Evolutionary conservation across 208 protist species (phyloP).

Genomic region (Porcisia hertigi): DNA sequence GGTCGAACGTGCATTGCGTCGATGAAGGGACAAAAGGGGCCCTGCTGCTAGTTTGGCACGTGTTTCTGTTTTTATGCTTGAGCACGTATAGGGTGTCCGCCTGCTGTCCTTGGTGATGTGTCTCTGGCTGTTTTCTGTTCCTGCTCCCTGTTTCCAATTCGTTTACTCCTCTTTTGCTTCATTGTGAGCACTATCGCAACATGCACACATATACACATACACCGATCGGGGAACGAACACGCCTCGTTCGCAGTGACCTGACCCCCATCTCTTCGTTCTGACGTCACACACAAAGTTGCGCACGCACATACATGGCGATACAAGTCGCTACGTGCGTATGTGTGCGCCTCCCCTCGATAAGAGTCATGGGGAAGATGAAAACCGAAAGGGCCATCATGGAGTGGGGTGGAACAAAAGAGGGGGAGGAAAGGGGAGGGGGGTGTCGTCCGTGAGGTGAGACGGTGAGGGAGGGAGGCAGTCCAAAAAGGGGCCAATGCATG

Average conservation of each 20-base stretch:
- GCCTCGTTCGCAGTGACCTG: not conserved
- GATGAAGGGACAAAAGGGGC: not conserved
- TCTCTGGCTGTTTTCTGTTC: not conserved
- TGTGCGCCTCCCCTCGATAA: not conserved
- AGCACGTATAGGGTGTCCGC: not conserved
- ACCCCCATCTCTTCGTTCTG: not conserved
- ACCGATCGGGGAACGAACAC: not conserved
- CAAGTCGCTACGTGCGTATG: not conserved
- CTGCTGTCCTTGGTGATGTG: not conserved
- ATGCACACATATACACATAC: not conserved
- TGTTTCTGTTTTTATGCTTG: not conserved
- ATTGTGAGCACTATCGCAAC: not conserved
- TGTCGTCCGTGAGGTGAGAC: too few species aligned
- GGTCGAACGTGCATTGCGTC: slow-evolving; percentile 30
- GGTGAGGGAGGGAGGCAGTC: not conserved
- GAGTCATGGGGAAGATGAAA: not conserved
- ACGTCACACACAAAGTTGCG: not conserved
- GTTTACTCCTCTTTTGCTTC: not conserved
- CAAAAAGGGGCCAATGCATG: not conserved
- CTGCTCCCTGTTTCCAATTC: not conserved
- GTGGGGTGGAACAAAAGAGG: too few species aligned
- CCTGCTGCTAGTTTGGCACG: not conserved
- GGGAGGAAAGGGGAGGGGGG: too few species aligned
- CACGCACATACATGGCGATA: not conserved
- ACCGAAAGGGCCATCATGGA: not conserved